Base-by-base conservation (phyloP, 495 filamentous ascomycete species). In the Lophiotrema nucula region DNA sequence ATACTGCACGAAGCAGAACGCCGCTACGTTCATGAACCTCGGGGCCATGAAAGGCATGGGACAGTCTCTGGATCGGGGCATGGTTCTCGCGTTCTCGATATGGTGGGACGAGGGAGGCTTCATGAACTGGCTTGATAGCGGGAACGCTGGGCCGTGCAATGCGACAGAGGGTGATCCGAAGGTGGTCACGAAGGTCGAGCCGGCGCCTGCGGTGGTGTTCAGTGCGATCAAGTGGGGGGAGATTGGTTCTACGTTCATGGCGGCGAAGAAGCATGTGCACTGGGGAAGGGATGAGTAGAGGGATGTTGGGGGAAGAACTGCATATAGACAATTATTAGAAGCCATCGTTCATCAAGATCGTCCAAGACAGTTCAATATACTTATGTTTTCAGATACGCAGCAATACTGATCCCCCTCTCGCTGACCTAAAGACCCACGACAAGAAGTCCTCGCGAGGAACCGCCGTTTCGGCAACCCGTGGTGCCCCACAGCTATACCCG, bases 41-140 rank as follows among this genome's bases (percentile, higher is more conserved):
- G 69, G 69, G 21, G 68, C 58, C 11, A 60, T 70, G 43, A 57
- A 58, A 18, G 60, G 62, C 24, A 72, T 72, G 69, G 69, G 69
- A 13, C 53, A 64, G 43, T 49, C 66, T 0, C 69, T 89, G 27
- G 70, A 56, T 0, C 66, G 81, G 0, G 84, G 85, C 2, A 88
- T 89, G 84, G 83, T 86, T 1, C 66, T 88, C n/a, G 74, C 78
- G 1, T 78, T 88, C 61, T 79, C 76, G 58, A 77, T 88, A 52
- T 88, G 84, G 84, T 82, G 80, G 70, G 82, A 83, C 49, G 67
- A 70, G 15, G 71, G 74, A n/a, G 69, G 71, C 1, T 79, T 76
- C 66, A 87, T 87, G 85, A 74, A 75, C 38, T 88, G 84, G 83
- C 68, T 88, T 12, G 85, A 88, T 63, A 70, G 55, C 57, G 69